phyloP scores from a whole-genome alignment of 2,329 filamentous ascomycete species.

The Fusarium chuoi region DNA sequence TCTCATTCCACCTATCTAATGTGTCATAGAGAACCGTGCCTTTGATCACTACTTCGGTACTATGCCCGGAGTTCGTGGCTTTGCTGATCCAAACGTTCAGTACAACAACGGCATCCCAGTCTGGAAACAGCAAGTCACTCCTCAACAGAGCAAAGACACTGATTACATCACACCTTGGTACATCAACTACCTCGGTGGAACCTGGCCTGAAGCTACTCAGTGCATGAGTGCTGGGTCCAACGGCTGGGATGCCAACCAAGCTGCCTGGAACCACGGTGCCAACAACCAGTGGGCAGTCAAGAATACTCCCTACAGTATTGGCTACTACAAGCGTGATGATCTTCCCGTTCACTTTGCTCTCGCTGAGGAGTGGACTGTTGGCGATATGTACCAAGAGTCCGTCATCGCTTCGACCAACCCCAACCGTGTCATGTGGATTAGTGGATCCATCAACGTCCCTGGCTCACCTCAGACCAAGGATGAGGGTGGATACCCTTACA shows the following conservation, averaged over 20 bases:
- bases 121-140: slow-evolving; percentile 3
- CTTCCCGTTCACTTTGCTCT: slow-evolving; percentile 2
- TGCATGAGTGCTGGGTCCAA: slow-evolving; percentile 64
- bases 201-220: slow-evolving; percentile 61
- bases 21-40: background rate
- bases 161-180: slow-evolving; percentile 54
- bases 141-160: background rate
- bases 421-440: slow-evolving; percentile 62
- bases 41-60: slow-evolving; percentile 22
- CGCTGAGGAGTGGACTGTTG: slow-evolving; percentile 13
- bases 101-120: background rate
- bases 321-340: slow-evolving; percentile 1
- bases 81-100: slow-evolving; percentile 14
- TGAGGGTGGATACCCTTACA: slow-evolving; percentile 27
- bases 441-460: slow-evolving; percentile 62
- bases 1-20: background rate
- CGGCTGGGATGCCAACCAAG: slow-evolving; percentile 62
- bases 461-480: slow-evolving; percentile 45
- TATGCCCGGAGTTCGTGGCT: slow-evolving; percentile 15
- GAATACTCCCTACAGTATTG: slow-evolving; percentile 10
- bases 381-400: slow-evolving; percentile 66
- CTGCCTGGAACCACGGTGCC: slow-evolving; percentile 59
- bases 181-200: slow-evolving; percentile 64
- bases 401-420: slow-evolving; percentile 64
- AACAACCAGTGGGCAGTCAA: slow-evolving; percentile 65